Evolutionary conservation across 2,329 filamentous ascomycete species (phyloP).

Genomic region (Hymenoscyphus fraxineus): DNA sequence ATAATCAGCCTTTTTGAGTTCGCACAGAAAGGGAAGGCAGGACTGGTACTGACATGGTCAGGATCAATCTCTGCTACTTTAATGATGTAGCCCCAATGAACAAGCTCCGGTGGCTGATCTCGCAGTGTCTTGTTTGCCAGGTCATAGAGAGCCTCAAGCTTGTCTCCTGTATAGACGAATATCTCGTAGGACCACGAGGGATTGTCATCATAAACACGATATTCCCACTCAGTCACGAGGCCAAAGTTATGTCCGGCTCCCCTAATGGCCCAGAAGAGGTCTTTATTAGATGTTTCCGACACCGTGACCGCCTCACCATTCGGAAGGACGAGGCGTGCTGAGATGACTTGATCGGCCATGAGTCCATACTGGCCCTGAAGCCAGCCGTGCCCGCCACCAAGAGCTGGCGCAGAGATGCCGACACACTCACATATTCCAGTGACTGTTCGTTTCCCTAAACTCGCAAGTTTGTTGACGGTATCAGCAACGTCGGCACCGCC

Average conservation of each 20-base stretch:
- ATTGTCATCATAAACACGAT: conserved; percentile 45
- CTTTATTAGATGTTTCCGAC: conserved; percentile 39
- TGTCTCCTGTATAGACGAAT: conserved; percentile 45
- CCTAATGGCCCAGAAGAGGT: conserved; percentile 54
- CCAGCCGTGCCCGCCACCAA: conserved; percentile 59
- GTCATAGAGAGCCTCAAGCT: conserved; percentile 47
- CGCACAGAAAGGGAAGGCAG: background rate
- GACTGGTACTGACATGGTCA: conserved; percentile 33
- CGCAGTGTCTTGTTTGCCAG: conserved; percentile 44
- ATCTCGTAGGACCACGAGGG: conserved; percentile 40
- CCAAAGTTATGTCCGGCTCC: conserved; percentile 59
- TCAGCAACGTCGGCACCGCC: conserved; percentile 29
- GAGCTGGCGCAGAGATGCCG: conserved; percentile 44
- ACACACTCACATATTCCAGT: conserved; percentile 47
- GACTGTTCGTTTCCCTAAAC: conserved; percentile 39
- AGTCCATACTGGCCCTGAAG: conserved; percentile 53
- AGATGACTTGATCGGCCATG: conserved; percentile 41
- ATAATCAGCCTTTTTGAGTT: background rate
- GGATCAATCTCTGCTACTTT: conserved; percentile 41
- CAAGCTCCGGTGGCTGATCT: conserved; percentile 42
- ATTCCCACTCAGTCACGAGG: conserved; percentile 47
- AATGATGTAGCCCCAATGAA: conserved; percentile 49
- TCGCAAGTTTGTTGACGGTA: conserved; percentile 30
- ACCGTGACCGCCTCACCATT: conserved; percentile 47
- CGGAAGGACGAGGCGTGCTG: conserved; percentile 47